phyloP scores from a whole-genome alignment of 345 rosid species.

The Dipteronia dyeriana region DNA sequence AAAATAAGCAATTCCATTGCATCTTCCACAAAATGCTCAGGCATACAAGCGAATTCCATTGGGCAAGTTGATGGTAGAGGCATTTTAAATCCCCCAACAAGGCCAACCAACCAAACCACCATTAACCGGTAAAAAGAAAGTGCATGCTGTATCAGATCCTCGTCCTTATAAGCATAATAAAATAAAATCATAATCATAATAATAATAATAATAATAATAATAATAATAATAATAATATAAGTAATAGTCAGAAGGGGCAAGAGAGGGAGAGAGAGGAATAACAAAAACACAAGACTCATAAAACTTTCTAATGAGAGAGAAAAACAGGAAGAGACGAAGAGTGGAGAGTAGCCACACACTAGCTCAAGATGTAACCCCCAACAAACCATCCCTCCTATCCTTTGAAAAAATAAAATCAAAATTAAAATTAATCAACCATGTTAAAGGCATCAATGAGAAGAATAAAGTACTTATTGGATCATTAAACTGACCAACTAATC shows the following conservation, averaged over 20 bases:
- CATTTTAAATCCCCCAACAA: conserved; percentile 97
- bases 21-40: conserved; percentile 99
- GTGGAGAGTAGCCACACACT: no score
- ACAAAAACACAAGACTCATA: neutral
- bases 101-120: conserved; percentile 85
- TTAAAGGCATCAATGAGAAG: neutral
- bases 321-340: no score
- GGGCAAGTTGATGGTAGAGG: conserved; percentile 84
- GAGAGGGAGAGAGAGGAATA: neutral
- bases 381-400: neutral
- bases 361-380: no score
- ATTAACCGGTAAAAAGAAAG: conserved; percentile 85
- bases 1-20: conserved; percentile 92
- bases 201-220: conserved; percentile 3
- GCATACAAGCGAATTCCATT: conserved; percentile 92
- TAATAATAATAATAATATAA: neutral
- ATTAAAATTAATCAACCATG: neutral
- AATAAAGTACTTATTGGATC: neutral
- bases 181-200: neutral
- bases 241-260: conserved; percentile 1
- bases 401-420: neutral
- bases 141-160: conserved; percentile 72
- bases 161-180: conserved; percentile 55
- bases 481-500: neutral
- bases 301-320: neutral